Conservation (phyloP, 2,329 filamentous ascomycete species). For the Colletotrichum theobromicola region DNA sequence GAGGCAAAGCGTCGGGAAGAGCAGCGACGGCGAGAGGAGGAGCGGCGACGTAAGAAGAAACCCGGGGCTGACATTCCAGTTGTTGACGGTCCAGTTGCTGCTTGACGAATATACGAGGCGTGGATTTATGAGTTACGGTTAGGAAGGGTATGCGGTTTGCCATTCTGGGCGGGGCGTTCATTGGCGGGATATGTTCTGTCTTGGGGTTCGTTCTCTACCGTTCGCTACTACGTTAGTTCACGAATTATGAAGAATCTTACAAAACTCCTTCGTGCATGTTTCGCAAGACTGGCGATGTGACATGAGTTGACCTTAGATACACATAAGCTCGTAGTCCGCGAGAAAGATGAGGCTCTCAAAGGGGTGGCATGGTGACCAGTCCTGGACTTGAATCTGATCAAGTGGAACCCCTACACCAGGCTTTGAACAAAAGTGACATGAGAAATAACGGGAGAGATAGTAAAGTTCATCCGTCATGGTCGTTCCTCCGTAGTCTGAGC, state of each 20-base stretch:
- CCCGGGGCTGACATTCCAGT: background rate
- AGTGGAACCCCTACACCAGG: background rate
- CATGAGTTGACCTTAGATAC: accelerated
- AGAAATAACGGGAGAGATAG: too few species aligned
- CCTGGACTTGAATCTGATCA: background rate
- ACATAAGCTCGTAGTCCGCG: background rate
- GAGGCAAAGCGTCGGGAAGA: background rate
- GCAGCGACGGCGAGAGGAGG: background rate
- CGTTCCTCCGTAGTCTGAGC: too few species aligned
- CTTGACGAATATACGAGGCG: background rate
- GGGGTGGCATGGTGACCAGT: background rate
- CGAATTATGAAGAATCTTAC: background rate
- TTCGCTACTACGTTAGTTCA: background rate
- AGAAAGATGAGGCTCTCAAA: background rate
- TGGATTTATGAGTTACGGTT: background rate
- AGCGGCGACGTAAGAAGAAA: background rate
- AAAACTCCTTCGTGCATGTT: accelerated
- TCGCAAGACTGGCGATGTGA: background rate
- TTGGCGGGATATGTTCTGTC: background rate
- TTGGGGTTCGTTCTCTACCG: background rate
- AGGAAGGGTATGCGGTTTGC: background rate
- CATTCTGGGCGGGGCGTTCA: background rate
- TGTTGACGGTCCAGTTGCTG: background rate
- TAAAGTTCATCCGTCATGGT: too few species aligned
- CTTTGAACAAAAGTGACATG: too few species aligned